Evolutionary conservation across 2,329 filamentous ascomycete genomes (phyloP).

Genomic region (Fusarium subtropicale): DNA sequence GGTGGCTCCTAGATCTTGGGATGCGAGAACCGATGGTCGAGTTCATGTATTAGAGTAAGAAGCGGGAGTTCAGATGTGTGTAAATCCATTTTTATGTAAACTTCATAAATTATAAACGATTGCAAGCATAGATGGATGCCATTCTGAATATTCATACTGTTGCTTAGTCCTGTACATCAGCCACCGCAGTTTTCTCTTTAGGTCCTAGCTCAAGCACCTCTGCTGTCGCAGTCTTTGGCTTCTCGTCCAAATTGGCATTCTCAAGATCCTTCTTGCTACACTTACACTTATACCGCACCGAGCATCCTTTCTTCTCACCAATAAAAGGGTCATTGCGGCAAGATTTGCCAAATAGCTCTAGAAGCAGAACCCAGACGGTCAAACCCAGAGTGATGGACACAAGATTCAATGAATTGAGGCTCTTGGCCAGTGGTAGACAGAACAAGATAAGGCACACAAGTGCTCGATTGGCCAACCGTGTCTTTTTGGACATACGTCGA

Average conservation of each 20-base stretch:
- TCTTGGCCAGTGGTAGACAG: constrained; percentile 63
- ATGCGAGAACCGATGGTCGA: constrained; percentile 1
- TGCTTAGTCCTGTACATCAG: constrained; percentile 37
- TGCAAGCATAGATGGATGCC: too few relatives aligned
- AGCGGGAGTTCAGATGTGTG: neutral
- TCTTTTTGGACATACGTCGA: constrained; percentile 61
- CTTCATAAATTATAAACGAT: neutral
- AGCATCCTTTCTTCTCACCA: constrained; percentile 50
- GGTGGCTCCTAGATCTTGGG: constrained; percentile 23
- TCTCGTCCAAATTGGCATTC: constrained; percentile 44
- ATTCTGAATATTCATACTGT: too few relatives aligned
- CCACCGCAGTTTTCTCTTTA: constrained; percentile 44
- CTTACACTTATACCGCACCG: constrained; percentile 56
- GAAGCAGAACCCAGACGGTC: constrained; percentile 57
- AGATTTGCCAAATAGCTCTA: constrained; percentile 64
- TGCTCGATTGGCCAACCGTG: constrained; percentile 64
- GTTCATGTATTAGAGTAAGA: neutral
- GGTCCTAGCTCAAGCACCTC: constrained; percentile 41
- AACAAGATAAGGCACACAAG: constrained; percentile 64
- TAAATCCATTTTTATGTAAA: neutral
- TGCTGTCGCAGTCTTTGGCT: constrained; percentile 44
- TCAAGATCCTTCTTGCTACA: constrained; percentile 56
- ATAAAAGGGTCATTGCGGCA: constrained; percentile 59
- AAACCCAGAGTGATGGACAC: constrained; percentile 60
- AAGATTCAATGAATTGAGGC: constrained; percentile 59